A percentile compares a stretch with the other conserved stretches of the same genome.
These are phyloP conservation scores for Ilyonectria sp. DNA, from an alignment of 2,329 filamentous ascomycete species.

Conservation along the genomic window DNA sequence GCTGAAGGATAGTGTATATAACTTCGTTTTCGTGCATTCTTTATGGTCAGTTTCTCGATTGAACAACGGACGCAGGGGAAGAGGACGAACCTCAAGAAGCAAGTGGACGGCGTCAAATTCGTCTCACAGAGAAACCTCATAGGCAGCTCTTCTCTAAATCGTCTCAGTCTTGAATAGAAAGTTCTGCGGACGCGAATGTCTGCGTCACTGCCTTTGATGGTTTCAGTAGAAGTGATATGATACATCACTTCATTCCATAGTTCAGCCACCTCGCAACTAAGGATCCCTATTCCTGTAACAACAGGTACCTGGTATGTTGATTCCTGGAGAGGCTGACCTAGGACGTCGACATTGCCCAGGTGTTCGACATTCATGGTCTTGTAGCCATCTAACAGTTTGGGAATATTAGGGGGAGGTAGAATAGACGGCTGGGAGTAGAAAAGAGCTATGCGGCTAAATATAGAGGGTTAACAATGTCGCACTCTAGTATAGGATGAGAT, in stretches of 20 bases:
- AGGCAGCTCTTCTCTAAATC: neutral
- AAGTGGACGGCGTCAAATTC: neutral
- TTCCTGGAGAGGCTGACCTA: neutral
- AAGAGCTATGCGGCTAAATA: neutral
- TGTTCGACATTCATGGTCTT: neutral
- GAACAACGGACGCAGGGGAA: neutral
- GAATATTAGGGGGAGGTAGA: neutral
- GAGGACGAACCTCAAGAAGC: conserved; percentile 3
- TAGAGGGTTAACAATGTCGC: neutral
- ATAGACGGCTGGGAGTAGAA: neutral
- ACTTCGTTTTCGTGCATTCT: conserved; percentile 16
- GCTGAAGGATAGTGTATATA: neutral
- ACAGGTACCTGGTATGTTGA: neutral
- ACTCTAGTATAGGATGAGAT: too few species aligned
- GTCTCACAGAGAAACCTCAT: neutral
- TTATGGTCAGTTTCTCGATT: neutral
- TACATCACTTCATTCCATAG: conserved; percentile 10
- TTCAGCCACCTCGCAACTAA: neutral
- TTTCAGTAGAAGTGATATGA: neutral
- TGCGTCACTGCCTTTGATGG: neutral
- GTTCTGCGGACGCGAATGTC: neutral
- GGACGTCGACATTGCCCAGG: neutral
- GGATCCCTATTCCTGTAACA: neutral
- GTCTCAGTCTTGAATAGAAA: neutral
- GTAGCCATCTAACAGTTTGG: neutral